These are phyloP conservation scores for Coemansia sp. DNA, from an alignment of 192 early-diverging fungal species.

Conservation along the genomic window DNA sequence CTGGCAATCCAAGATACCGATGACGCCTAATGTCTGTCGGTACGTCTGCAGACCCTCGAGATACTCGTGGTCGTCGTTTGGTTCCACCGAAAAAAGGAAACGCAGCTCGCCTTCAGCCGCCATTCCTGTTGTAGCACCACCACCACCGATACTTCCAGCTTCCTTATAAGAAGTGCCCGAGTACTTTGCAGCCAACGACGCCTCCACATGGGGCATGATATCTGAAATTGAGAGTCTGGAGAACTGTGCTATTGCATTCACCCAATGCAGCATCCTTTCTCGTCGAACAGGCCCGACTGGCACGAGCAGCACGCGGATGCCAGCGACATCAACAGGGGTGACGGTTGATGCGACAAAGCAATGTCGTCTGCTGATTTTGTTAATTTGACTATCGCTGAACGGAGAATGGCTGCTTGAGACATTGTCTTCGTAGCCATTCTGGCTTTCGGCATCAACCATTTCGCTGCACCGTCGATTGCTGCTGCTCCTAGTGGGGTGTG, in stretches of 20 bases:
- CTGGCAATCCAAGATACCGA: slow-evolving; percentile 47
- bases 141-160: slow-evolving; percentile 8
- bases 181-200: slow-evolving; percentile 17
- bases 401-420: slow-evolving; percentile 17
- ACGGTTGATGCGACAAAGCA: slow-evolving; percentile 37
- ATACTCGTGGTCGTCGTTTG: slow-evolving; percentile 44
- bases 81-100: slow-evolving; percentile 21
- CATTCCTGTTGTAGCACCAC: background rate
- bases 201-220: slow-evolving; percentile 26
- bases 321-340: slow-evolving; percentile 48
- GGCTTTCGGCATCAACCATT: slow-evolving; percentile 15
- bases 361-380: slow-evolving; percentile 19
- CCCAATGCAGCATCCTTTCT: slow-evolving; percentile 19
- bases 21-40: slow-evolving; percentile 47
- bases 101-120: slow-evolving; percentile 31
- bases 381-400: slow-evolving; percentile 26
- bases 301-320: slow-evolving; percentile 50
- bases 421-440: slow-evolving; percentile 7
- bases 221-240: slow-evolving; percentile 30
- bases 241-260: slow-evolving; percentile 26
- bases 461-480: background rate
- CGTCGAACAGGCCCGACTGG: slow-evolving; percentile 44
- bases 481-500: background rate
- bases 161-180: background rate
- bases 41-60: slow-evolving; percentile 55